Percentiles rank a stretch among this genome's conserved stretches.
phyloP scores from a whole-genome alignment of 1,284 basidiomycete genomes.

The Ustilago trichophora region DNA sequence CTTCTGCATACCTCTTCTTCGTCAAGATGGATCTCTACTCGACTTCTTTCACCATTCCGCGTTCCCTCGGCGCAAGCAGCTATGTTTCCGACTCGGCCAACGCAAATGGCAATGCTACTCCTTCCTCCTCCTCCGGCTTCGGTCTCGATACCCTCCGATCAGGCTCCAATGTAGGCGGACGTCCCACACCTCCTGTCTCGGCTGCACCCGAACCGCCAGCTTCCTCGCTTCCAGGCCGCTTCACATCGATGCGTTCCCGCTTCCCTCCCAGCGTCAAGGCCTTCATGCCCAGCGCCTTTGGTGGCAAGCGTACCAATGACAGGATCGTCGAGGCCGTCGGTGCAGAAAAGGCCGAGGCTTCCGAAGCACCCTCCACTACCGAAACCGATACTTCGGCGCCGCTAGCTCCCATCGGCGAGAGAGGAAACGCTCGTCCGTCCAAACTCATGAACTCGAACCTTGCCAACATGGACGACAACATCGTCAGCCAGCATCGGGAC shows the following conservation, averaged over 20 bases:
- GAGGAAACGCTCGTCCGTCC: constrained; percentile 28
- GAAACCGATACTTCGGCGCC: constrained; percentile 21
- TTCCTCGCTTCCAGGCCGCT: constrained; percentile 46
- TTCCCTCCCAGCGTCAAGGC: constrained; percentile 62
- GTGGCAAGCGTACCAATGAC: constrained; percentile 59
- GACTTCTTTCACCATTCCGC: constrained; percentile 58
- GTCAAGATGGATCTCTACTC: constrained; percentile 58
- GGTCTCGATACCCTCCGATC: constrained; percentile 7
- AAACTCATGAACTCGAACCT: constrained; percentile 16
- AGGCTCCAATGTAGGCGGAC: constrained; percentile 4
- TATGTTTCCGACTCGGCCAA: constrained; percentile 33
- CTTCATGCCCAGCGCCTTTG: constrained; percentile 62
- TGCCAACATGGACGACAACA: constrained; percentile 25
- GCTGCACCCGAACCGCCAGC: constrained; percentile 40
- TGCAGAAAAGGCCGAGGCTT: constrained; percentile 41
- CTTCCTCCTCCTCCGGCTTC: constrained; percentile 18
- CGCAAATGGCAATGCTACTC: constrained; percentile 9
- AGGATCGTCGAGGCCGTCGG: constrained; percentile 58
- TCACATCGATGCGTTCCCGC: constrained; percentile 61
- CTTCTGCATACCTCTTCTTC: neutral
- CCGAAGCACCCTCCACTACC: constrained; percentile 5
- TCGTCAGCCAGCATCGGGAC: constrained; percentile 42
- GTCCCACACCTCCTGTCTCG: constrained; percentile 6
- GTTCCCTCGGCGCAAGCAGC: constrained; percentile 33
- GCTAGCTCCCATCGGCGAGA: constrained; percentile 32